Evolutionary conservation across 441 rosid species (phyloP), one percentile per base, ranked within the genome.

Genomic region (Erysimum cheiri): DNA sequence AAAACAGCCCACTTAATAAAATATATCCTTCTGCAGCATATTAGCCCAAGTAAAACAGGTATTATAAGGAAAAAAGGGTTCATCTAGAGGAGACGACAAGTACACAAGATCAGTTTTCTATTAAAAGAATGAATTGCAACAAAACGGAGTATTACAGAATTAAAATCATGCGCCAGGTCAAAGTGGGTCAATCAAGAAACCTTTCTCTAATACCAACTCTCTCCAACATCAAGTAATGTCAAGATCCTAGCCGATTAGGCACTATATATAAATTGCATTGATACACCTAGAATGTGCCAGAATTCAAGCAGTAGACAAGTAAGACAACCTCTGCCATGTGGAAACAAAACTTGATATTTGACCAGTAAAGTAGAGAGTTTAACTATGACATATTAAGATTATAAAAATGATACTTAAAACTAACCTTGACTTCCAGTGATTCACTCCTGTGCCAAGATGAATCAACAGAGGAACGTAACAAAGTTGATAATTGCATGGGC

Each of bases 361-460:
- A 52, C 48, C 26, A 63, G 40, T 22, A 26, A 75, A 57, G 47
- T 58, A 58, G 71, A 65, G 46, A 57, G 35, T 7, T 35, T 52
- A 77, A 60, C 37, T 29, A 67, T 41, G 71, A 57, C 44, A 63
- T 14, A 54, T 40, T 67, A 24, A 55, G 33, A 72, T 46, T 11
- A 52, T 13, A 68, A 52, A 5, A 54, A 54, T 60, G 32, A 48
- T 44, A 60, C 29, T 61, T 26, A 36, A 50, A 53, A 68, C 94
- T 73, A 55, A 96, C 99, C 99, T 96, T 93, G 57, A 84, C 49
- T 60, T 93, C 97, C 62, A 81, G 80, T 43, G 92, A 67, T 83
- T 96, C 98, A 11, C 83, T 82, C 83, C 95, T 85, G 70, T 80
- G 85, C 85, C 83, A 87, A 39, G 97, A 90, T 64, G 88, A 76